phyloP scores from a whole-genome alignment of 2,329 filamentous ascomycete genomes.

The Lachnellula suecica region DNA sequence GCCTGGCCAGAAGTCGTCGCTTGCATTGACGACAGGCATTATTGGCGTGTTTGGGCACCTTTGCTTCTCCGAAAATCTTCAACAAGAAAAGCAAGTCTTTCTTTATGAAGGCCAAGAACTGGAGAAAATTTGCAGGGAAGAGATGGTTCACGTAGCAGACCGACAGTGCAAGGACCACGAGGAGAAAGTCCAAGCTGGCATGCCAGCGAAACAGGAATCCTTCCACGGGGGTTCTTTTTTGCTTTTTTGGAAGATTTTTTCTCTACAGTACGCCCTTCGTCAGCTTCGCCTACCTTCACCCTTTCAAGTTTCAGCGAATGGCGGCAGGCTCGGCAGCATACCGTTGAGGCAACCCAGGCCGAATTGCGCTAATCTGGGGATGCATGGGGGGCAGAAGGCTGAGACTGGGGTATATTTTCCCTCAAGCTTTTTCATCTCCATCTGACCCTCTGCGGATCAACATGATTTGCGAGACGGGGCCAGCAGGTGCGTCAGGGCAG shows the following conservation, averaged over 20 bases:
- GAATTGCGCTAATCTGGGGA: constrained; percentile 15
- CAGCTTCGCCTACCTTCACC: background rate
- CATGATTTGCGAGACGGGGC: constrained; percentile 18
- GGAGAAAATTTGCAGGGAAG: background rate
- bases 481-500: constrained; percentile 16
- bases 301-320: background rate
- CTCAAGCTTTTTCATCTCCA: constrained; percentile 20
- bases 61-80: background rate
- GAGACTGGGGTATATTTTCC: constrained; percentile 22
- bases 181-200: background rate
- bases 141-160: background rate
- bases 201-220: background rate
- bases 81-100: background rate
- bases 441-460: constrained; percentile 16
- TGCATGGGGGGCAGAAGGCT: constrained; percentile 11
- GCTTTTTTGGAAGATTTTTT: constrained; percentile 10
- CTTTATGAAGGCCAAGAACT: background rate
- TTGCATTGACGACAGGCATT: background rate
- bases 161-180: background rate
- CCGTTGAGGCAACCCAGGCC: background rate
- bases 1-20: background rate
- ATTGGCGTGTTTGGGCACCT: background rate
- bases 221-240: constrained; percentile 1
- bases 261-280: background rate
- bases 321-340: constrained; percentile 11